Conservation (phyloP, 352 stramenopile species). For the Phytophthora rubi region DNA sequence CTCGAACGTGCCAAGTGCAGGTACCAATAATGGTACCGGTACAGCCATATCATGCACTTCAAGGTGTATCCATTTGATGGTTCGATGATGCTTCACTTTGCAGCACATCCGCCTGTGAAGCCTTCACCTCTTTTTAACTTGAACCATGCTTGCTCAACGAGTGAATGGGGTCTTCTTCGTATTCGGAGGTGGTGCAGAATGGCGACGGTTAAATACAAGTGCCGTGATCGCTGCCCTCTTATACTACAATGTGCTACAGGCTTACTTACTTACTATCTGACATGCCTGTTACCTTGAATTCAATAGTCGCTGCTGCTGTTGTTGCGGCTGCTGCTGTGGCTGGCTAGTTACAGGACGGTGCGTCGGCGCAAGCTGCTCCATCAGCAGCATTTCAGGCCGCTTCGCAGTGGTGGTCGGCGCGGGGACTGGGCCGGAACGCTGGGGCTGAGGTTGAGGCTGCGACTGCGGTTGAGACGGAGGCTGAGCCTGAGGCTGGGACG, state of each 20-base stretch:
- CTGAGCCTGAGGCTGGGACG: constrained; percentile 19
- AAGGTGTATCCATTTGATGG: no score
- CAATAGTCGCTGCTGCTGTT: constrained; percentile 44
- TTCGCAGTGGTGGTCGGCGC: constrained; percentile 21
- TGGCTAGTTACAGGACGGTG: constrained; percentile 36
- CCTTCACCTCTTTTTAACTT: no score
- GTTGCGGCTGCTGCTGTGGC: constrained; percentile 35
- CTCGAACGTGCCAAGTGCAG: no score
- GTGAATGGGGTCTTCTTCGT: constrained; percentile 23
- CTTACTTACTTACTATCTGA: constrained; percentile 54
- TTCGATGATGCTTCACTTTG: no score
- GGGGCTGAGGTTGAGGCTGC: constrained; percentile 16
- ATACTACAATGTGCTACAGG: constrained; percentile 50
- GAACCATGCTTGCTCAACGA: neutral
- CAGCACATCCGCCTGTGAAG: no score
- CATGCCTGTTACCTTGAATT: constrained; percentile 51
- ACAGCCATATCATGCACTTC: no score
- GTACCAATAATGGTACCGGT: no score
- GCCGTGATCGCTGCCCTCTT: constrained; percentile 31
- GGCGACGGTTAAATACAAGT: constrained; percentile 41
- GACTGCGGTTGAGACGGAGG: constrained; percentile 20
- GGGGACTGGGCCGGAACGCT: constrained; percentile 18
- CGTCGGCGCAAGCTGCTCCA: constrained; percentile 41
- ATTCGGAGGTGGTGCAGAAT: constrained; percentile 29
- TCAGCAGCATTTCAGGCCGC: constrained; percentile 45